Evolutionary conservation across 2,329 filamentous ascomycete species (phyloP).

Genomic region (Helminthosporium solani): DNA sequence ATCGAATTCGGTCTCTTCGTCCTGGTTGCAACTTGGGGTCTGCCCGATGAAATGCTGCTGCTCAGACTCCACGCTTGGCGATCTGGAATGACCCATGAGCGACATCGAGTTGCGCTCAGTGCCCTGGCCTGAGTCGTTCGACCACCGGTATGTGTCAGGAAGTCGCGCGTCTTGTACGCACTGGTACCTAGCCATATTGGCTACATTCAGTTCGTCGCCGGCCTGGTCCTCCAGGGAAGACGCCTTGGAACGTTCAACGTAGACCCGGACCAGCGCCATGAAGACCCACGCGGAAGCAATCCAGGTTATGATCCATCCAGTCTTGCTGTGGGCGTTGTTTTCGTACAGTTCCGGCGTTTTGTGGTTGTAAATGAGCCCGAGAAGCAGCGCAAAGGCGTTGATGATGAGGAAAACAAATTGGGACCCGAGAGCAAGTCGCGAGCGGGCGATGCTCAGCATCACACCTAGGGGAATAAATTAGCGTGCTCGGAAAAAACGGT

Average conservation of each 20-base stretch:
- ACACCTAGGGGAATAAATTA: constrained; percentile 58
- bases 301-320: constrained; percentile 81
- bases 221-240: constrained; percentile 19
- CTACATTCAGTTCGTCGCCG: constrained; percentile 33
- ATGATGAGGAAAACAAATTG: constrained; percentile 59
- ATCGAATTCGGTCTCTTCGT: constrained; percentile 50
- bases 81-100: constrained; percentile 64
- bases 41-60: constrained; percentile 41
- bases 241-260: constrained; percentile 52
- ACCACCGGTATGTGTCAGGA: constrained; percentile 37
- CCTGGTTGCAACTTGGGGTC: constrained; percentile 39
- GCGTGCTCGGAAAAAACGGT: constrained; percentile 12
- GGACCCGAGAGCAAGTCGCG: constrained; percentile 66
- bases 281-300: constrained; percentile 69
- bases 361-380: constrained; percentile 64
- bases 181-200: constrained; percentile 43
- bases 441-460: constrained; percentile 81
- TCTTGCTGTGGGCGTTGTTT: constrained; percentile 82
- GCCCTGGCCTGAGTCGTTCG: constrained; percentile 58
- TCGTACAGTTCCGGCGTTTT: constrained; percentile 83
- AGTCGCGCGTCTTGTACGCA: constrained; percentile 36
- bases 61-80: constrained; percentile 56
- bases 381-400: constrained; percentile 45
- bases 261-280: constrained; percentile 64
- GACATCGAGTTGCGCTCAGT: constrained; percentile 70